Base-by-base conservation (phyloP, 306 rosid genomes). In the Cicer pinnatifidum region DNA sequence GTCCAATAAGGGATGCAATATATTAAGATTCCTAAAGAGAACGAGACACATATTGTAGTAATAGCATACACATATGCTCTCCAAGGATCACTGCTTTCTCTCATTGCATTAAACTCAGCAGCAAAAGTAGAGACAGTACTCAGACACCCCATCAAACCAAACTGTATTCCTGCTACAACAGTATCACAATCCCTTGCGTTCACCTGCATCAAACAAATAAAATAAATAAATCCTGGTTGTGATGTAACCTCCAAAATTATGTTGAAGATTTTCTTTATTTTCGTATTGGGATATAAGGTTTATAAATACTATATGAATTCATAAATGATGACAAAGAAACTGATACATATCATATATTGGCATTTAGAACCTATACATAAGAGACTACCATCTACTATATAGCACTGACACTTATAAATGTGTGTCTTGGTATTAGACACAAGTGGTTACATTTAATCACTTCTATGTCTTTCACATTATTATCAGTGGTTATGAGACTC, bases 111-210 rank as follows among this genome's bases (percentile, higher is more conserved):
- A 68, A 91, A 91, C 89, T 93, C 97, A 0, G 92, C 91, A 51
- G 85, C 82, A 58, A 93, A 89, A n/a, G 98, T 85, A 11, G 97
- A 89, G 6, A 93, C 94, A 8, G 97, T 91, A 78, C 98, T 93
- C 76, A 91, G 77, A 82, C 97, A 91, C 11, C 98, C 92, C 85
- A 88, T 38, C 11, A 91, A 53, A 69, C 97, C 97, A 48, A 93
- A 72, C 61, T 93, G 92, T 52, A 85, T 52, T 71, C 96, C 96
- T 9, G 78, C 38, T 46, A 80, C 82, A 23, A 85, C 77, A 6
- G 84, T 93, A 38, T 91, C 87, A 56, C 89, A 84, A 23, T 71
- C 69, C 82, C 54, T 78, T 20, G 79, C 80, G 40, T 84, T 84
- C 61, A 84, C 91, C 96, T 92, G 90, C 79, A 80, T 19, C 76